A percentile compares a stretch with the other conserved stretches of the same genome.
Evolutionary conservation across 345 rosid species (phyloP).

Genomic region (Aegle marmelos): DNA sequence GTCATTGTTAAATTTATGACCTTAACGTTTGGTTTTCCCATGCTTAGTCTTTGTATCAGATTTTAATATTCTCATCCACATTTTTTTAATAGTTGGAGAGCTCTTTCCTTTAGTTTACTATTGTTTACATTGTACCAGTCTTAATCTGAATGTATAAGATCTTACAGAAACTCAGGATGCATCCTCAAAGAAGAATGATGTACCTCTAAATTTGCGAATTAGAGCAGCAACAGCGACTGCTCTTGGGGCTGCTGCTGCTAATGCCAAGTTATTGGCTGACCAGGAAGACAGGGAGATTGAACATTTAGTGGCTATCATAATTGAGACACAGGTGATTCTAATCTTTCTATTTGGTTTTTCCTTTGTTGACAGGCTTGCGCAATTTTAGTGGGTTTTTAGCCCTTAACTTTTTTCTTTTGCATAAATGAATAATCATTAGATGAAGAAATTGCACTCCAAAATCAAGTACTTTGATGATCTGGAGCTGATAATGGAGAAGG

Average conservation of each 20-base stretch:
- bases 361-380: neutral
- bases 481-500: constrained; percentile 76
- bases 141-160: constrained; percentile 4
- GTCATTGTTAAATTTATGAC: neutral
- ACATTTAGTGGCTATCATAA: constrained; percentile 50
- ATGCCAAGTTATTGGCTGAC: constrained; percentile 76
- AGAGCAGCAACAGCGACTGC: constrained; percentile 77
- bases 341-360: neutral
- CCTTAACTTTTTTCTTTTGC: constrained; percentile 10
- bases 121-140: constrained; percentile 1
- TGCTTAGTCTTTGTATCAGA: neutral
- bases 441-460: constrained; percentile 72
- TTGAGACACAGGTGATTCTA: constrained; percentile 67
- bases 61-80: neutral
- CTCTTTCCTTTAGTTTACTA: neutral
- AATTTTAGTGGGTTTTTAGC: neutral
- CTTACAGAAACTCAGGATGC: constrained; percentile 44
- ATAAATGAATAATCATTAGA: constrained; percentile 32
- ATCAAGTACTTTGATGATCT: constrained; percentile 60
- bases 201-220: constrained; percentile 59
- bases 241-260: constrained; percentile 81
- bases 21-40: neutral
- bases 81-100: neutral
- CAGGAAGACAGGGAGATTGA: constrained; percentile 84
- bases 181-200: constrained; percentile 28